Percentiles rank a stretch among this genome's conserved stretches.
Conservation (phyloP, 495 filamentous ascomycete genomes). For the Tuber aestivum region DNA sequence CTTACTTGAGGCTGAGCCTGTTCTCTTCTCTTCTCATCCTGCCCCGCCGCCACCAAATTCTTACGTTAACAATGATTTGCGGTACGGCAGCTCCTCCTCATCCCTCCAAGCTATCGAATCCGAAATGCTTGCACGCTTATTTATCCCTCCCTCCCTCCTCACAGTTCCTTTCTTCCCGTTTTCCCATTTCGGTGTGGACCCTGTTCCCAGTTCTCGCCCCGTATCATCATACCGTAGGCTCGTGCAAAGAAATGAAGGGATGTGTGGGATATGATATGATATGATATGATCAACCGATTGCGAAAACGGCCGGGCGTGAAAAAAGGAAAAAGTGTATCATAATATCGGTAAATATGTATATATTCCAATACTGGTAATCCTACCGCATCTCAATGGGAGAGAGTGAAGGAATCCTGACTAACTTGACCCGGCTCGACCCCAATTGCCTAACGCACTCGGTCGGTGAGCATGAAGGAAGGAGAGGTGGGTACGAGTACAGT, state of each 20-base stretch:
- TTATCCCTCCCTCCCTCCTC: neutral
- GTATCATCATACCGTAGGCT: neutral
- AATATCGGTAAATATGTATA: neutral
- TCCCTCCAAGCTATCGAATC: neutral
- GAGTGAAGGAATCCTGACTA: neutral
- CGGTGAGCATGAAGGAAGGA: neutral
- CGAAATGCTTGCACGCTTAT: neutral
- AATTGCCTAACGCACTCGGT: neutral
- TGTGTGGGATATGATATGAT: neutral
- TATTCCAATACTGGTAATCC: neutral
- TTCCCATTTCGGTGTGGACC: neutral
- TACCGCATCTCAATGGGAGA: neutral
- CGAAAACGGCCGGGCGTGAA: neutral
- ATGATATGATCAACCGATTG: neutral
- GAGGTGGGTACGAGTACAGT: neutral
- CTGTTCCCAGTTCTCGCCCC: neutral
- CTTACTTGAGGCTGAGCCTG: neutral
- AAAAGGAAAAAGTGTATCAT: neutral
- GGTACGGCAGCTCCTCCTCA: neutral
- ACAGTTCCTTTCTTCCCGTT: neutral
- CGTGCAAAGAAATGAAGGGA: neutral
- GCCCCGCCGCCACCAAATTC: neutral
- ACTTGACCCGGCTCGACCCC: neutral
- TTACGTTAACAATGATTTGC: neutral
- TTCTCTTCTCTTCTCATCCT: neutral